A percentile compares a stretch with the other conserved stretches of the same genome.
Evolutionary conservation across 148 eudicot species (phyloP).

Genomic region (Gaultheria prostrata): DNA sequence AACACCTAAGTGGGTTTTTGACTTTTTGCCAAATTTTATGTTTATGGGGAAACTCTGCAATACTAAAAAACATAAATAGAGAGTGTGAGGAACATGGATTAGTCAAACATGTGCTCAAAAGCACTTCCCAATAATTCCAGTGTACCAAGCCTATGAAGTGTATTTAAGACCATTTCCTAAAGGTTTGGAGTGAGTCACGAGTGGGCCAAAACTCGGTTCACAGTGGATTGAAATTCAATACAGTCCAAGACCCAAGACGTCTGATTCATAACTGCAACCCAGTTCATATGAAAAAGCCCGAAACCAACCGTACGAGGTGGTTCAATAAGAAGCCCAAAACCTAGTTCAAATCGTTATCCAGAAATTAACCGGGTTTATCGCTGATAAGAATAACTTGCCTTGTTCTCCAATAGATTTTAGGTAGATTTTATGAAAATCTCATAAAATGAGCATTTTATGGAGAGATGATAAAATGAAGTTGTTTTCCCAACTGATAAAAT

Average conservation of each 20-base stretch:
- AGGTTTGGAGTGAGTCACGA: background rate
- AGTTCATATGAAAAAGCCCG: background rate
- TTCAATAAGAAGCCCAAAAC: too few relatives aligned
- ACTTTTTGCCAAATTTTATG: background rate
- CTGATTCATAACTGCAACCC: background rate
- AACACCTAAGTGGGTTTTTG: background rate
- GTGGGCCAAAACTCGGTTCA: background rate
- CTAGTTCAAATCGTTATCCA: background rate
- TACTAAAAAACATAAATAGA: too few relatives aligned
- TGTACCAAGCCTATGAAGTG: background rate
- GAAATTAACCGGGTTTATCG: background rate
- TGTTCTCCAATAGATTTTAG: too few relatives aligned
- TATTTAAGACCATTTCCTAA: background rate
- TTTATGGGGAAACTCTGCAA: too few relatives aligned
- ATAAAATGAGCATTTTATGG: too few relatives aligned
- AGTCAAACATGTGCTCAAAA: background rate
- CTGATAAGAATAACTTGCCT: too few relatives aligned
- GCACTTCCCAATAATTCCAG: background rate
- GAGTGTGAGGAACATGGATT: background rate
- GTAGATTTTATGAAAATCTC: too few relatives aligned
- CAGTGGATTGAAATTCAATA: background rate
- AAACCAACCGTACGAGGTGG: background rate
- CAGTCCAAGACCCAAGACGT: background rate
- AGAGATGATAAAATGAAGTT: too few relatives aligned
- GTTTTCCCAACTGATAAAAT: too few relatives aligned